Evolutionary conservation across 306 rosid genomes (phyloP), one percentile per base, ranked within the genome.

Genomic region (Cicer yamashitae): DNA sequence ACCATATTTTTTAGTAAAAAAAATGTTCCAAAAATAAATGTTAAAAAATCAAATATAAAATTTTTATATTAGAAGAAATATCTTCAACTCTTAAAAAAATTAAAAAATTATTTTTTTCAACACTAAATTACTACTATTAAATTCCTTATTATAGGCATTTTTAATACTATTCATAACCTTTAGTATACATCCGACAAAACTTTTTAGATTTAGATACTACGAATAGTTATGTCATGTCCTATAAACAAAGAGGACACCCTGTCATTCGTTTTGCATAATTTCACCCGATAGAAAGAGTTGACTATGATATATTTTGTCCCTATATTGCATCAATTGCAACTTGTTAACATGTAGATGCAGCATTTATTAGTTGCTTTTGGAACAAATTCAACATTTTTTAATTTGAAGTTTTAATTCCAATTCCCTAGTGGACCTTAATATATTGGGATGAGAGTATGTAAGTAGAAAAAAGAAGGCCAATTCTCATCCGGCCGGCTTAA

Each of bases 241-340:
- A 25, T 25, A 25, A 40, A 30, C 70, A 57, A 77, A 37, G 1
- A 25, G 65, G 71, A 30, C 79, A 71, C 52, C 1, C 30, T 65
- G 74, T 37, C 81, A 81, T 61, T 63, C 37, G 60, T 57, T 59
- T 73, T 60, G 73, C 22, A 68, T 30, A 65, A 43, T 61, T 68
- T 11, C 64, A 61, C 57, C 43, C 12, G 8, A 44, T 57, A 66
- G 50, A 73, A 47, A 50, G 77, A 74, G 80, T 71, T 74, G 85
- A 72, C 77, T 44, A 37, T 65, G 59, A 70, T 37, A 70, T 37
- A 44, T 12, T 69, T 57, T 63, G 39, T 47, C 40, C 15, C 47
- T 17, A 46, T 63, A 48, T 13, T 4, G 43, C 40, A 78, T 40
- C 3, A 43, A 6, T 41, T 43, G 81, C 83, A 85, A 75, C 70